Percentiles rank a stretch among this genome's conserved stretches.
Conservation (phyloP, 2,329 filamentous ascomycete genomes). For the Cladosporium colombiae region DNA sequence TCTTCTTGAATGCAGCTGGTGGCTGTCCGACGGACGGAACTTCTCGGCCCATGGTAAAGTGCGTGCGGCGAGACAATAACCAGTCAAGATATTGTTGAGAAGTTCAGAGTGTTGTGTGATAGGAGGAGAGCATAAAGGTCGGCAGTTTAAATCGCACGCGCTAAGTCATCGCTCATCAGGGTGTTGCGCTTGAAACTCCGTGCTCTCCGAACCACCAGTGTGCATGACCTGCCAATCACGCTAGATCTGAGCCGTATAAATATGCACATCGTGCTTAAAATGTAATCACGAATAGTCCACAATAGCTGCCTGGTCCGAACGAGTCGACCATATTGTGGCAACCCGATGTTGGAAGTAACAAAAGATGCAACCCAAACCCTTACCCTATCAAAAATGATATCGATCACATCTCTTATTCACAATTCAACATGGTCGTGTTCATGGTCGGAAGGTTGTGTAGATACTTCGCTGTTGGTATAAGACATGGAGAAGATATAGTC, state of each 20-base stretch:
- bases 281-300: neutral
- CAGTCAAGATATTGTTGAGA: neutral
- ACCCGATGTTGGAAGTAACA: neutral
- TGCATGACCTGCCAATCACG: neutral
- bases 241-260: neutral
- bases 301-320: neutral
- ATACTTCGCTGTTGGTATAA: neutral
- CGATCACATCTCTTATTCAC: neutral
- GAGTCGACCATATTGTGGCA: neutral
- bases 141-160: neutral
- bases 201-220: neutral
- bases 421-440: neutral
- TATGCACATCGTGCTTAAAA: neutral
- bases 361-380: neutral
- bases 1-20: conserved; percentile 28
- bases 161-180: neutral
- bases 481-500: neutral
- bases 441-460: neutral
- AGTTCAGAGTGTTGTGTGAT: neutral
- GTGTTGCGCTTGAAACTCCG: neutral
- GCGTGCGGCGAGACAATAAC: neutral
- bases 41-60: conserved; percentile 23
- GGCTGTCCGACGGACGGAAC: conserved; percentile 26
- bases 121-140: neutral
- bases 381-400: neutral